phyloP scores from a whole-genome alignment of 2,329 filamentous ascomycete species.

The Pseudocercospora pini-densiflorae region DNA sequence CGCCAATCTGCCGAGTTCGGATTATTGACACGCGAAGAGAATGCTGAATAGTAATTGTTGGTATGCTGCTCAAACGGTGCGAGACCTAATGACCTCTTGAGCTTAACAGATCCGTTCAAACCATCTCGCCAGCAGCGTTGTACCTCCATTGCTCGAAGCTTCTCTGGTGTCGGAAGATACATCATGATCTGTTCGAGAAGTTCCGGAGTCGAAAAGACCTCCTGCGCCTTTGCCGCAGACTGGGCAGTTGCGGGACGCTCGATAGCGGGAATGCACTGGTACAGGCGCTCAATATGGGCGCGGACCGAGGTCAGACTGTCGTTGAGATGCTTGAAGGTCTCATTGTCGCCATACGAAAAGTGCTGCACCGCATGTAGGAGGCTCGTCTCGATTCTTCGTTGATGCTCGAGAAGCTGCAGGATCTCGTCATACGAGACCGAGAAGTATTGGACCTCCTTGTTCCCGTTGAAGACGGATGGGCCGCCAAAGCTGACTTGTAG shows the following conservation, averaged over 20 bases:
- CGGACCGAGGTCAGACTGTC: not conserved
- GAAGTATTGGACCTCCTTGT: not conserved
- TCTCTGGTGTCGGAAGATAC: not conserved
- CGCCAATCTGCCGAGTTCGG: too few relatives aligned
- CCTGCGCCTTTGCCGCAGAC: not conserved
- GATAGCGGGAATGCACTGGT: not conserved
- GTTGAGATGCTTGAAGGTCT: not conserved
- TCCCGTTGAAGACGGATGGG: too few relatives aligned
- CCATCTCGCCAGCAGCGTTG: slow-evolving; percentile 13
- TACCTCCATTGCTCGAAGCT: slow-evolving; percentile 6
- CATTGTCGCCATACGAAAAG: not conserved
- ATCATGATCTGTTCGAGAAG: slow-evolving; percentile 18
- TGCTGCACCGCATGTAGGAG: not conserved
- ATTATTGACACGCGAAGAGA: not conserved
- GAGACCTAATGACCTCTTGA: slow-evolving; percentile 3
- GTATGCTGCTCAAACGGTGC: not conserved
- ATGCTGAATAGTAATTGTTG: not conserved
- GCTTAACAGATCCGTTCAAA: not conserved
- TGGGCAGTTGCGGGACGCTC: not conserved
- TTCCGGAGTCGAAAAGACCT: slow-evolving; percentile 18
- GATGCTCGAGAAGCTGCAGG: not conserved
- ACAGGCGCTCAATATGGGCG: not conserved
- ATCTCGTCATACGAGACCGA: not conserved
- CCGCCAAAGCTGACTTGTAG: too few relatives aligned
- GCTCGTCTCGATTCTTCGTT: not conserved